Conservation (phyloP, 352 stramenopile species). For the Aphanomyces euteiches region DNA sequence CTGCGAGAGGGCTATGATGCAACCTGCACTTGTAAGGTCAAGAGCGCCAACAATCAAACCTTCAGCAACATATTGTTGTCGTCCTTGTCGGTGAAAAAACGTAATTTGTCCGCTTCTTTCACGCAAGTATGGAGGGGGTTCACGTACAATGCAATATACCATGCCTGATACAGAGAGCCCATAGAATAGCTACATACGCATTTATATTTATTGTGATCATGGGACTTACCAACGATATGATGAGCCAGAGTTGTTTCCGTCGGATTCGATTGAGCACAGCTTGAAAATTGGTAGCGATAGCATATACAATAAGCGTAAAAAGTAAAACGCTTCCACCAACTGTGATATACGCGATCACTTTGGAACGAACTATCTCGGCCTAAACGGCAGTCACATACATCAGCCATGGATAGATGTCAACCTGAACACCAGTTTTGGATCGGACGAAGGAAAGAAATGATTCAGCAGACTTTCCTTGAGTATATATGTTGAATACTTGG, state of each 20-base stretch:
- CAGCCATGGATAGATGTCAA: conserved; percentile 67
- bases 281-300: conserved; percentile 66
- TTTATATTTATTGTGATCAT: conserved; percentile 6
- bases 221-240: conserved; percentile 59
- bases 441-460: conserved; percentile 66
- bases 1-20: conserved; percentile 77
- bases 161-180: conserved; percentile 83
- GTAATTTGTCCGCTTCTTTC: conserved; percentile 80
- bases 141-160: conserved; percentile 88
- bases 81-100: conserved; percentile 80
- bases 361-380: conserved; percentile 35
- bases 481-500: conserved; percentile 80
- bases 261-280: conserved; percentile 64
- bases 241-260: conserved; percentile 84
- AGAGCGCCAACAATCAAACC: conserved; percentile 71
- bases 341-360: not conserved
- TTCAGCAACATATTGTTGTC: conserved; percentile 81
- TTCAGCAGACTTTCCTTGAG: conserved; percentile 65
- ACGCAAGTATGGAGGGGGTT: conserved; percentile 63
- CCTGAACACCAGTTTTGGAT: conserved; percentile 80
- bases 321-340: no score
- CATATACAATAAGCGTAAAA: conserved; percentile 47
- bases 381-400: conserved; percentile 51
- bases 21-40: conserved; percentile 61
- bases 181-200: conserved; percentile 61